Conservation (phyloP, 495 filamentous ascomycete genomes). For the Xylaria castorea region DNA sequence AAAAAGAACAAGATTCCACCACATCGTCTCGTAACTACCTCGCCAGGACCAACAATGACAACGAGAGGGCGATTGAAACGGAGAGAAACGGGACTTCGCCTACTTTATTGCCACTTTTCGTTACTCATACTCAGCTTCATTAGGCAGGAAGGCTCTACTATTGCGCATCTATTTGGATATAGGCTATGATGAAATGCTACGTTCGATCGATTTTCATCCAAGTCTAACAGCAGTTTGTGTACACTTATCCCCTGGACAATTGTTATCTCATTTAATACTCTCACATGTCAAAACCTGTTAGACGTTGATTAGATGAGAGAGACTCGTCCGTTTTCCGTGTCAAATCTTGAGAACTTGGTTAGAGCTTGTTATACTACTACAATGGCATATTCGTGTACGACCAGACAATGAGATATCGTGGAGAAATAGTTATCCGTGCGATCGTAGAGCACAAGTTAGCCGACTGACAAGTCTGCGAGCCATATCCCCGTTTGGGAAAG, state of each 20-base stretch:
- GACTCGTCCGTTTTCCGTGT: too few species aligned
- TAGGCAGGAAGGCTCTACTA: not conserved
- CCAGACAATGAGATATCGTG: not conserved
- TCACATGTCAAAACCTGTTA: too few species aligned
- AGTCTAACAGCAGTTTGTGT: not conserved
- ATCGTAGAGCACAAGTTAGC: not conserved
- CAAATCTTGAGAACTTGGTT: not conserved
- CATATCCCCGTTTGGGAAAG: not conserved
- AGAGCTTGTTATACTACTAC: not conserved
- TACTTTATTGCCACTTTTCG: not conserved
- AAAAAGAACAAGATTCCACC: not conserved
- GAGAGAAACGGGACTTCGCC: not conserved
- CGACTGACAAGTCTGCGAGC: not conserved
- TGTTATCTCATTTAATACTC: not conserved
- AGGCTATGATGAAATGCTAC: not conserved
- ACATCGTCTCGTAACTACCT: not conserved
- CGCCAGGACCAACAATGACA: not conserved
- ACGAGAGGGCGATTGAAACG: not conserved
- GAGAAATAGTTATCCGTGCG: not conserved
- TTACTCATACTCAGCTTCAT: not conserved
- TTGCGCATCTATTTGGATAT: not conserved
- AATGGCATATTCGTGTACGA: not conserved
- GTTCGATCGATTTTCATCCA: not conserved
- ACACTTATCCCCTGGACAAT: not conserved
- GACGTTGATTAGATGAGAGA: too few species aligned